Evolutionary conservation across 2,329 filamentous ascomycete species (phyloP).

Genomic region (Aspergillus calidoustus): DNA sequence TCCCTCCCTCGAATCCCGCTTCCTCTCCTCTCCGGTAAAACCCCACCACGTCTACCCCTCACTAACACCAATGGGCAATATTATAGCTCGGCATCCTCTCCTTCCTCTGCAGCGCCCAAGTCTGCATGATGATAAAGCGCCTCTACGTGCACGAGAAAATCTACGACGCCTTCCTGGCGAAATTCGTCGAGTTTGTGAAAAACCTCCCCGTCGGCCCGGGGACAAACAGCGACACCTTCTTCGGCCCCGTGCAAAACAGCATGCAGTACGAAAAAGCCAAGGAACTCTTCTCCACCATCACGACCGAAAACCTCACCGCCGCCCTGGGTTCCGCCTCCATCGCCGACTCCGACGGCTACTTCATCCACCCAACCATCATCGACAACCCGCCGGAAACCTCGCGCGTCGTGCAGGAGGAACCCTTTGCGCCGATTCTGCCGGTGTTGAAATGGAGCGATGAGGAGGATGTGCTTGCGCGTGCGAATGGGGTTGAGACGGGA

Average conservation of each 20-base stretch:
- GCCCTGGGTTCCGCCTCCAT: conserved; percentile 53
- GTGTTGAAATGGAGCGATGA: conserved; percentile 66
- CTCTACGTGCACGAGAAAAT: conserved; percentile 66
- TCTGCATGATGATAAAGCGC: conserved; percentile 63
- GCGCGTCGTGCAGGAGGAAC: conserved; percentile 62
- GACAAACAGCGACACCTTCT: conserved; percentile 51
- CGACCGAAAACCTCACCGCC: conserved; percentile 58
- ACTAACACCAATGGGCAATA: background rate
- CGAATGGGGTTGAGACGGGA: conserved; percentile 58
- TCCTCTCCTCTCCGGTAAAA: background rate
- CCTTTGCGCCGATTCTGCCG: conserved; percentile 68
- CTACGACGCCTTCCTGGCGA: conserved; percentile 60
- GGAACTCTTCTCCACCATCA: conserved; percentile 60
- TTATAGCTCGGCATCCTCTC: conserved; percentile 50
- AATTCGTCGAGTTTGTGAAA: conserved; percentile 52
- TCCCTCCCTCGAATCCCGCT: background rate
- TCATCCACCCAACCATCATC: conserved; percentile 64
- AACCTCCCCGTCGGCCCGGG: conserved; percentile 44
- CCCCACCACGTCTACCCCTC: background rate
- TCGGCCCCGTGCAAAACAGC: conserved; percentile 67
- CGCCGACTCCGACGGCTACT: conserved; percentile 56
- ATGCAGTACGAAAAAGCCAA: conserved; percentile 68
- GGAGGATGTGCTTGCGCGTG: conserved; percentile 61
- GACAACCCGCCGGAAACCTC: conserved; percentile 61
- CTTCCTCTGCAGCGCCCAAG: conserved; percentile 60